Percentiles rank a stretch among this genome's conserved stretches.
These are phyloP conservation scores for Mycocentrospora acerina DNA, from an alignment of 2,329 filamentous ascomycete genomes.

Conservation along the genomic window DNA sequence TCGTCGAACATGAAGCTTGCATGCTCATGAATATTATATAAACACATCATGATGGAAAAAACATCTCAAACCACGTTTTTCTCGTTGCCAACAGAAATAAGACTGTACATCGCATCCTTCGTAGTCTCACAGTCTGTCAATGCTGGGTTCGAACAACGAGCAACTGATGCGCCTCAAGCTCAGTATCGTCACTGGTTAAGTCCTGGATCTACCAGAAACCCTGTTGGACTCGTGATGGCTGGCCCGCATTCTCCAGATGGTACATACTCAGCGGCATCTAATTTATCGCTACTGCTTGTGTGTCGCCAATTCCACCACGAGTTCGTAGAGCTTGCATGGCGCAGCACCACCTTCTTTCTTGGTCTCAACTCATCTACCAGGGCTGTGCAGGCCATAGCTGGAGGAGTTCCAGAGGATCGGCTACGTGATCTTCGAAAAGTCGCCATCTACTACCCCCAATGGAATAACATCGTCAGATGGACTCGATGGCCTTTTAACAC, in stretches of 20 bases:
- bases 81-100: conserved; percentile 40
- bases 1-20: neutral
- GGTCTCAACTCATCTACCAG: no score
- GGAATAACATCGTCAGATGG: conserved; percentile 35
- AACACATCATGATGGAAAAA: conserved; percentile 1
- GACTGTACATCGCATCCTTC: conserved; percentile 33
- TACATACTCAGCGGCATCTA: conserved; percentile 12
- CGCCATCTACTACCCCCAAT: conserved; percentile 33
- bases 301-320: conserved; percentile 44
- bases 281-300: conserved; percentile 38
- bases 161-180: no score
- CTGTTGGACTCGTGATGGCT: conserved; percentile 19
- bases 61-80: conserved; percentile 16
- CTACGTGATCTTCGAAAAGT: conserved; percentile 33
- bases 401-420: conserved; percentile 12
- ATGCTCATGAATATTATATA: neutral
- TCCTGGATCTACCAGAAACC: no score
- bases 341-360: conserved; percentile 38
- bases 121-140: conserved; percentile 24
- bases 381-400: no score
- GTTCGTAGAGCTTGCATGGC: conserved; percentile 31
- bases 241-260: conserved; percentile 21
- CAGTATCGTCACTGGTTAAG: no score
- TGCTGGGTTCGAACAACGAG: conserved; percentile 20
- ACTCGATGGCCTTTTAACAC: conserved; percentile 33